A percentile compares a stretch with the other conserved stretches of the same genome.
Conservation (phyloP, 106 monocot species). For the Allium sativum region DNA sequence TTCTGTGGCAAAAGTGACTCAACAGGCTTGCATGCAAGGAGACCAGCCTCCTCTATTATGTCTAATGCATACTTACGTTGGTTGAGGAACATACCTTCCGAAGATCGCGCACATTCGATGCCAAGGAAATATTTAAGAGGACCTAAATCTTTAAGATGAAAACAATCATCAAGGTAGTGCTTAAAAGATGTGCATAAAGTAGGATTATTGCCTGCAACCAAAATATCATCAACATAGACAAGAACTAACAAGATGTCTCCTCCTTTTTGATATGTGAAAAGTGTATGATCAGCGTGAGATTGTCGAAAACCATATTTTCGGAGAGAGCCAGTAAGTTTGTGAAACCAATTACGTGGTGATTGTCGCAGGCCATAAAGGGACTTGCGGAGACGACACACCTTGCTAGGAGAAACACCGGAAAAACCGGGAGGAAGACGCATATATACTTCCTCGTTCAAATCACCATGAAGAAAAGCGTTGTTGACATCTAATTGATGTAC, state of each 20-base stretch:
- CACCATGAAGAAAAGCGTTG: constrained; percentile 2
- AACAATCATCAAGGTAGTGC: background rate
- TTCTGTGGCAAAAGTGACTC: background rate
- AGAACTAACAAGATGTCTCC: background rate
- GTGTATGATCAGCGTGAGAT: constrained; percentile 6
- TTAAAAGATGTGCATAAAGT: background rate
- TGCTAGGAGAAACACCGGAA: background rate
- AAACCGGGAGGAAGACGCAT: no score
- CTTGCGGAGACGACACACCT: constrained; percentile 1
- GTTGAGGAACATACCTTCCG: background rate
- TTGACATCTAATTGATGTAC: background rate
- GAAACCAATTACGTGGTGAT: constrained; percentile 16
- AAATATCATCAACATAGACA: constrained; percentile 18
- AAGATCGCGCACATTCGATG: constrained; percentile 5
- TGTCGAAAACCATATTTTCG: background rate
- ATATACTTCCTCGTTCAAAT: constrained; percentile 5
- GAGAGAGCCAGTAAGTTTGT: background rate
- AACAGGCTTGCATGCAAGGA: background rate
- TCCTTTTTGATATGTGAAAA: background rate
- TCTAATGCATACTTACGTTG: constrained; percentile 10
- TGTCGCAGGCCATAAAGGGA: constrained; percentile 15
- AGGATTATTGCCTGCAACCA: background rate
- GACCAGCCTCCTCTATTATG: constrained; percentile 2
- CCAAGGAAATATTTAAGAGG: constrained; percentile 14
- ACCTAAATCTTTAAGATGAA: constrained; percentile 15